Conservation (phyloP, 352 stramenopile species). For the Peronospora belbahrii region DNA sequence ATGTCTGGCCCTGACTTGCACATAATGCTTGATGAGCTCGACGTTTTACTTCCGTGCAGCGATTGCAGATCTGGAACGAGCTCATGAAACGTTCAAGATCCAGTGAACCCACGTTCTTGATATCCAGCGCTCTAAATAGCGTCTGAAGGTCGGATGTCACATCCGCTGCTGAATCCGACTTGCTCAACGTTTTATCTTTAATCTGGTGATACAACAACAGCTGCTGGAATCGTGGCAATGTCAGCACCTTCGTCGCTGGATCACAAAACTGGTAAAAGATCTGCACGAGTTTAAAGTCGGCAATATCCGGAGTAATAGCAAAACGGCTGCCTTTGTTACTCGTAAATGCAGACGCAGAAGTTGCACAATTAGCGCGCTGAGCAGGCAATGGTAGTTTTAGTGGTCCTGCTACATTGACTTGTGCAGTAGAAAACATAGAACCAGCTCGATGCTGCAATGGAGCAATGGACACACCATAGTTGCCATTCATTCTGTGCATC, state of each 20-base stretch:
- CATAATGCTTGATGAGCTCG: conserved; percentile 49
- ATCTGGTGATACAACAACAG: conserved; percentile 56
- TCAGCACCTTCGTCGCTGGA: conserved; percentile 42
- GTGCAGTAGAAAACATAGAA: conserved; percentile 17
- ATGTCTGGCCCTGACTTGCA: conserved; percentile 43
- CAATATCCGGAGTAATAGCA: conserved; percentile 67
- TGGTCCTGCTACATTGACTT: conserved; percentile 22
- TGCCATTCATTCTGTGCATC: conserved; percentile 48
- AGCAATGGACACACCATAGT: conserved; percentile 43
- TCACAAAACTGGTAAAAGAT: conserved; percentile 82
- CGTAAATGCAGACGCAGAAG: conserved; percentile 5
- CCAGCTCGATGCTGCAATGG: conserved; percentile 29
- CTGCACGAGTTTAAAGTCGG: conserved; percentile 81
- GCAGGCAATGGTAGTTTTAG: conserved; percentile 39
- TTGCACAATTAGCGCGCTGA: conserved; percentile 18
- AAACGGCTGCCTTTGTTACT: conserved; percentile 38
- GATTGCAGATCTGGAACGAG: conserved; percentile 85
- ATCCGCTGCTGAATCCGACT: conserved; percentile 5
- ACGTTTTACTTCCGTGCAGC: conserved; percentile 71
- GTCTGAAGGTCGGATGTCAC: conserved; percentile 36
- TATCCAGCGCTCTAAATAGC: conserved; percentile 54
- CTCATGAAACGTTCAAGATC: conserved; percentile 74
- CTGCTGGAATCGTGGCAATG: conserved; percentile 49
- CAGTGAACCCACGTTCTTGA: conserved; percentile 31
- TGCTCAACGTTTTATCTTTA: conserved; percentile 36